Evolutionary conservation across 2,329 filamentous ascomycete genomes (phyloP).

Genomic region (Blastomyces silverae): DNA sequence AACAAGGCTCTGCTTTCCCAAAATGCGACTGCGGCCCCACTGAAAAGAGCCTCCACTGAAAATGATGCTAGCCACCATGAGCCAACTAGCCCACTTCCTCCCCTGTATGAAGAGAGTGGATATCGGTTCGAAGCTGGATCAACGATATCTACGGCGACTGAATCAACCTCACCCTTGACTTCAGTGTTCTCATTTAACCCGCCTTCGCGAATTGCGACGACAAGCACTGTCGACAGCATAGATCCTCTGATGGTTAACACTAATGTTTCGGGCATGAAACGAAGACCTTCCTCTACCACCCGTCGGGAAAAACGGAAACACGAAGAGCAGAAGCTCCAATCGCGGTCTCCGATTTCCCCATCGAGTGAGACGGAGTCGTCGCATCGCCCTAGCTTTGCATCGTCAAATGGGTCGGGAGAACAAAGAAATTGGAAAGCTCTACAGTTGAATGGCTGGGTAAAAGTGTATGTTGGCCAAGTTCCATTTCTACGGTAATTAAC

Average conservation of each 20-base stretch:
- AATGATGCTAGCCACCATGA: not conserved
- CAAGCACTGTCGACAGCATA: conserved; percentile 3
- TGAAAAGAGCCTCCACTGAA: not conserved
- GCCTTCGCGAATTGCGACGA: not conserved
- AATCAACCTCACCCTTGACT: not conserved
- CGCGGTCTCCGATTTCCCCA: not conserved
- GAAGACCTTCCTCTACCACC: not conserved
- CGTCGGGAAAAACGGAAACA: not conserved
- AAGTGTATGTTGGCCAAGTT: not conserved
- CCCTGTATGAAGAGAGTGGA: not conserved
- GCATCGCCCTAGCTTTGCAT: not conserved
- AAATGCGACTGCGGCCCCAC: not conserved
- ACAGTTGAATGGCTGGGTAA: not conserved
- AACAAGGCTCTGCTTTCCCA: conserved; percentile 8
- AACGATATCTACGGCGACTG: not conserved
- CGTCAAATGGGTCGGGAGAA: not conserved
- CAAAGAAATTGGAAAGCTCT: not conserved
- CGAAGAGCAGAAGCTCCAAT: not conserved
- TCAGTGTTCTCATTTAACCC: conserved; percentile 9
- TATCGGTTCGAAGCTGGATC: not conserved
- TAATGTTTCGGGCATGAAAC: not conserved
- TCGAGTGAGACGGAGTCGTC: not conserved
- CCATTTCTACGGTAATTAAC: not conserved
- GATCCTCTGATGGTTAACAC: not conserved
- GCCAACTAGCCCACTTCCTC: not conserved